Evolutionary conservation across 1,139 yeast genomes (phyloP).

Genomic region (Geotrichum bryndzae): DNA sequence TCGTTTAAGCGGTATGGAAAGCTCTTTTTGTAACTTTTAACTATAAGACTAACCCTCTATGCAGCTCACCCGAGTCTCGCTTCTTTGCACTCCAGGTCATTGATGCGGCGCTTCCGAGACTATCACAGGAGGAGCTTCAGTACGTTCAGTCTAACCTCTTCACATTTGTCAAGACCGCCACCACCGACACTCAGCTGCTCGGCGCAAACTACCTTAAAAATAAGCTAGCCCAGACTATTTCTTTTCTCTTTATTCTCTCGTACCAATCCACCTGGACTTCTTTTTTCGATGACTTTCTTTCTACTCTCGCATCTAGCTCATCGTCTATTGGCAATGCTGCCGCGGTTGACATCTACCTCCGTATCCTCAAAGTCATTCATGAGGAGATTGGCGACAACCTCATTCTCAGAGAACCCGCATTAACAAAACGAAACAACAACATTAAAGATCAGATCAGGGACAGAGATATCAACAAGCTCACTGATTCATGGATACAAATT

Average conservation of each 20-base stretch:
- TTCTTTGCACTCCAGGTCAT: slow-evolving; percentile 82
- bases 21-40: not conserved
- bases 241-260: slow-evolving; percentile 60
- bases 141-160: slow-evolving; percentile 46
- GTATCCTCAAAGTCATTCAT: slow-evolving; percentile 71
- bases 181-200: slow-evolving; percentile 14
- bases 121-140: slow-evolving; percentile 45
- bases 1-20: slow-evolving; percentile 27
- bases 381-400: slow-evolving; percentile 91
- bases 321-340: slow-evolving; percentile 34
- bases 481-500: slow-evolving; percentile 62
- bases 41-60: not conserved
- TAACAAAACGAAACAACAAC: slow-evolving; percentile 58
- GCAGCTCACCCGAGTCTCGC: slow-evolving; percentile 38
- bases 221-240: slow-evolving; percentile 70
- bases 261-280: slow-evolving; percentile 60
- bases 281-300: slow-evolving; percentile 61
- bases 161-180: slow-evolving; percentile 32
- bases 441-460: slow-evolving; percentile 79
- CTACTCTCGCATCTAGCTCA: slow-evolving; percentile 23
- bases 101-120: slow-evolving; percentile 52
- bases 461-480: slow-evolving; percentile 64
- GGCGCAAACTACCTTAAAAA: slow-evolving; percentile 68
- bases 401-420: slow-evolving; percentile 55
- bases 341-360: slow-evolving; percentile 69